These are phyloP conservation scores for Haematococcus sp. DNA, from an alignment of 139 green algal species.

Conservation along the genomic window DNA sequence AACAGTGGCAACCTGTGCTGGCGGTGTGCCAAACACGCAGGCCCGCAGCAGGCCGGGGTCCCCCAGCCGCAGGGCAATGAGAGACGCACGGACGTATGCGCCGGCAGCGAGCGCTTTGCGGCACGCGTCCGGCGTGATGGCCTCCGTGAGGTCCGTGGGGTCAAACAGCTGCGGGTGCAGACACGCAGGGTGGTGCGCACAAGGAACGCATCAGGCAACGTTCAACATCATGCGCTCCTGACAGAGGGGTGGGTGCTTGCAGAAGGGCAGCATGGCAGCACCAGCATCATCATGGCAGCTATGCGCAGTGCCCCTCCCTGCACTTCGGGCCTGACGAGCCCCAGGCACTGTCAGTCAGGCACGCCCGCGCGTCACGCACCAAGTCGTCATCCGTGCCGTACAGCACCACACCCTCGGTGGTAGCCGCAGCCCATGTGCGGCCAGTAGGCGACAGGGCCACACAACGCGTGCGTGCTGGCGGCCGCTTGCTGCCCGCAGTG, in stretches of 20 bases:
- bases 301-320: too few species aligned
- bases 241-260: too few species aligned
- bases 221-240: too few species aligned
- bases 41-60: constrained; percentile 59
- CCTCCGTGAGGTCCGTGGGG: constrained; percentile 88
- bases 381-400: constrained; percentile 78
- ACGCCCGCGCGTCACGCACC: constrained; percentile 9
- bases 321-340: too few species aligned
- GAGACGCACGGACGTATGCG: constrained; percentile 62
- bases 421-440: constrained; percentile 82
- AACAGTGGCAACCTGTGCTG: constrained; percentile 34
- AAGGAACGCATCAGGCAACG: too few species aligned
- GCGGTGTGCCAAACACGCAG: constrained; percentile 14
- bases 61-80: constrained; percentile 78
- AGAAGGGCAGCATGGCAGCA: too few species aligned
- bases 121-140: constrained; percentile 82
- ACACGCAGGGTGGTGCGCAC: background rate
- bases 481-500: constrained; percentile 37
- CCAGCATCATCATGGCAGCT: too few species aligned
- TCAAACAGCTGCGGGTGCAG: constrained; percentile 74
- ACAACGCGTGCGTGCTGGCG: constrained; percentile 52
- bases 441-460: constrained; percentile 86
- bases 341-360: background rate
- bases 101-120: constrained; percentile 37
- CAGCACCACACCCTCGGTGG: constrained; percentile 89